phyloP scores from a whole-genome alignment of 345 rosid species.

The Turnera subulata region DNA sequence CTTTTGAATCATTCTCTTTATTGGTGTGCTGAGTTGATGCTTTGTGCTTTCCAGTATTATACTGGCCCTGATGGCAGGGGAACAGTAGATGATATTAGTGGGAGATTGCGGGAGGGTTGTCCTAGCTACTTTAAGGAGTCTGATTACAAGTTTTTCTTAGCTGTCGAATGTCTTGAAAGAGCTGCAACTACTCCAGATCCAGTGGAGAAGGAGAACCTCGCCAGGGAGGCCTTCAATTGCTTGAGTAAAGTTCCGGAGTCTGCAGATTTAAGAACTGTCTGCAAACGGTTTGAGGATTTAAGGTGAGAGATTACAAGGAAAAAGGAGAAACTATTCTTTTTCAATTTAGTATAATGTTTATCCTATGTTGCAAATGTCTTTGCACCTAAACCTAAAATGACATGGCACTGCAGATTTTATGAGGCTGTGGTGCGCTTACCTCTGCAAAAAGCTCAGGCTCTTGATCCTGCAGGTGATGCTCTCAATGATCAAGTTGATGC shows the following conservation, averaged over 20 bases:
- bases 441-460: constrained; percentile 86
- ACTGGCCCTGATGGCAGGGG: constrained; percentile 98
- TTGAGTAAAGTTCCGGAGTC: constrained; percentile 91
- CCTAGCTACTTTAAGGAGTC: constrained; percentile 97
- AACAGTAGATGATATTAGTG: constrained; percentile 90
- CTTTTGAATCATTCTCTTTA: neutral
- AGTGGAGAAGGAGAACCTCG: constrained; percentile 79
- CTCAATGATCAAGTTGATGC: constrained; percentile 82
- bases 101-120: constrained; percentile 78
- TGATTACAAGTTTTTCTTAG: constrained; percentile 92
- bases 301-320: constrained; percentile 47
- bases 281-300: constrained; percentile 94
- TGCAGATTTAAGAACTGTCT: constrained; percentile 86
- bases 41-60: constrained; percentile 56
- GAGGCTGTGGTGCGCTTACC: constrained; percentile 96
- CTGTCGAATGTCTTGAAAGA: constrained; percentile 93
- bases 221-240: constrained; percentile 78
- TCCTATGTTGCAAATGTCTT: neutral
- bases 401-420: constrained; percentile 64
- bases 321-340: constrained; percentile 15
- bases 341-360: constrained; percentile 2
- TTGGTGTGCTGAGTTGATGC: neutral
- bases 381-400: constrained; percentile 17
- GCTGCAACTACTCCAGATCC: constrained; percentile 64
- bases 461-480: constrained; percentile 95